Evolutionary conservation across 2,329 filamentous ascomycete species (phyloP), one percentile per base, ranked within the genome.

Genomic region (Sordariomycetes sp.): DNA sequence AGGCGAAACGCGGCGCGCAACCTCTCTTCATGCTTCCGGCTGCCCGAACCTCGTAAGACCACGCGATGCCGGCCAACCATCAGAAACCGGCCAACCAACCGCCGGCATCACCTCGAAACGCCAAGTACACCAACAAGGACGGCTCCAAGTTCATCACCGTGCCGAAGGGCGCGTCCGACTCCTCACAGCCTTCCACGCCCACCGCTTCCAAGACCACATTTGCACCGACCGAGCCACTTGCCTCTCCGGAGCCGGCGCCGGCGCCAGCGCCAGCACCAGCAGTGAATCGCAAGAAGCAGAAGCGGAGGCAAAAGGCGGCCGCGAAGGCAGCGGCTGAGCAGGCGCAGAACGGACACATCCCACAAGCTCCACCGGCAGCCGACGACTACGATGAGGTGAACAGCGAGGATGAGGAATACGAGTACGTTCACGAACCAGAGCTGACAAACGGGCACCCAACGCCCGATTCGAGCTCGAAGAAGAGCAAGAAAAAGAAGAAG

Each of bases 211-310:
- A 48, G 50, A 54, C 44, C 51, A 56, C 44, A 43, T 48, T 43
- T 47, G 52, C 37, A 48, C 48, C 40, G 51, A 45, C 39, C 44
- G 46, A 41, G 45, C 25, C 33, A 14, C 12, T 20, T 11, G 25
- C 26, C 16, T 7, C 14, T 42, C 26, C 45, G 46, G 52, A 38
- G 40, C 38, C 39, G 38, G 46, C 30, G 33, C 39, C 39, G 50
- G 59, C 40, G 41, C 40, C 32, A 25, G 9, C 31, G 10, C 47
- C 58, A 30, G 61, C 66, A 29, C 66, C 65, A 29, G 51, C 68
- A 8, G 81, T 88, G 33, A 95, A 94, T 61, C 79, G 85, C 53
- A 95, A 95, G 70, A 96, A 95, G 68, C 84, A 92, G 58, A 95
- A 94, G 69, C 78, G 88, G 46, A 76, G 88, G 45, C 82, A 85